These are phyloP conservation scores for Penicillium paradoxum DNA, from an alignment of 495 filamentous ascomycete genomes.

Conservation along the genomic window DNA sequence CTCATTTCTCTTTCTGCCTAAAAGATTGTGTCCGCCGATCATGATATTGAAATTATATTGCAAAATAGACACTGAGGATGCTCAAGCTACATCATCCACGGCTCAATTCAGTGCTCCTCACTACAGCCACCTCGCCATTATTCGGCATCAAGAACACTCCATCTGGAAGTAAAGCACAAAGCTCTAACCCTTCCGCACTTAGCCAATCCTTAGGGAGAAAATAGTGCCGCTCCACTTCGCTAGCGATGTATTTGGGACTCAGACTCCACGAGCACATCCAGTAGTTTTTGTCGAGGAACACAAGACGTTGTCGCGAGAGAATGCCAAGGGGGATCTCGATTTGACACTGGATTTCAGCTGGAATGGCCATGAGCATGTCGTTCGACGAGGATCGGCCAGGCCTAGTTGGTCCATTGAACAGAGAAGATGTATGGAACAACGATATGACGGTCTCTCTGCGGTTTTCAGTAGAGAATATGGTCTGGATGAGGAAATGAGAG, in stretches of 20 bases:
- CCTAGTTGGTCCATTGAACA: neutral
- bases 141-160: neutral
- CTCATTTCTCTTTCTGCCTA: too few species aligned
- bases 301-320: neutral
- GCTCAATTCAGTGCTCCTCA: neutral
- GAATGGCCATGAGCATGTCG: neutral
- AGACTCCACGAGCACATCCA: conserved; percentile 1
- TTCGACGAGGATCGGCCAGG: neutral
- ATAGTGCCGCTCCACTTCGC: neutral
- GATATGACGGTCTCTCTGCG: neutral
- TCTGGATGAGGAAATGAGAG: neutral
- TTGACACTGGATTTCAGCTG: neutral
- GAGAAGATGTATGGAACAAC: neutral
- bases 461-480: neutral
- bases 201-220: neutral
- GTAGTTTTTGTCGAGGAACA: neutral
- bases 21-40: too few species aligned
- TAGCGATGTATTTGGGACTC: neutral
- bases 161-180: neutral
- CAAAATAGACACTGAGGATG: neutral
- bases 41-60: neutral
- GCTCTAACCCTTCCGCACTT: neutral
- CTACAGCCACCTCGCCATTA: neutral
- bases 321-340: neutral
- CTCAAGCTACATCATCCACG: neutral